Conservation (phyloP, 768 basidiomycete genomes). For the Amanita brunnescens region DNA sequence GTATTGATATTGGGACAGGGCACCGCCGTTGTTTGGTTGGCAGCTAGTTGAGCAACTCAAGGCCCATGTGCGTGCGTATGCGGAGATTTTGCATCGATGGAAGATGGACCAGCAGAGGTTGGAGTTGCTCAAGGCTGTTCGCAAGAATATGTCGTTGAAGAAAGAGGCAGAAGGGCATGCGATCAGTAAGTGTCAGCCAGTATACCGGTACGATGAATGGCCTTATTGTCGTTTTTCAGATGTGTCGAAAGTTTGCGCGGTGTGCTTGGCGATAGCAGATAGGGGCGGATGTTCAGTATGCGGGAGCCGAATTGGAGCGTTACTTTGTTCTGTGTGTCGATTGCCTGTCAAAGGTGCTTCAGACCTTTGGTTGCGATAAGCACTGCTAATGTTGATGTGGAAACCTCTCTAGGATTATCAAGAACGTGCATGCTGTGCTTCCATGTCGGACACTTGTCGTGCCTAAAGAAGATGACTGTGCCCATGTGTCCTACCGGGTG, state of each 20-base stretch:
- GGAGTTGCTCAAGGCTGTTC: constrained; percentile 64
- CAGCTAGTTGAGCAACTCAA: constrained; percentile 34
- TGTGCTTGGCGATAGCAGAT: constrained; percentile 31
- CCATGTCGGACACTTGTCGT: constrained; percentile 59
- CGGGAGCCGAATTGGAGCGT: constrained; percentile 31
- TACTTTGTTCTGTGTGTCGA: constrained; percentile 64
- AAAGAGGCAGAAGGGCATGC: neutral
- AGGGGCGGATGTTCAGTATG: constrained; percentile 34
- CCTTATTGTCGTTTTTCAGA: constrained; percentile 20
- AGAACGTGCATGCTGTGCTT: constrained; percentile 51
- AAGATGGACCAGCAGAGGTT: constrained; percentile 58
- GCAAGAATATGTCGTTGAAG: constrained; percentile 14
- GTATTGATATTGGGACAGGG: constrained; percentile 10
- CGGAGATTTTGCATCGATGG: constrained; percentile 72
- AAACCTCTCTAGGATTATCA: constrained; percentile 40
- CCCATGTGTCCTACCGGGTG: constrained; percentile 59
- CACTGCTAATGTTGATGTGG: neutral
- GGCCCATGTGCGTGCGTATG: constrained; percentile 60
- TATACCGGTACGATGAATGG: neutral
- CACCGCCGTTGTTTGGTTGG: constrained; percentile 24
- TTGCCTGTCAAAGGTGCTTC: constrained; percentile 63
- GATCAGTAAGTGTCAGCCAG: neutral
- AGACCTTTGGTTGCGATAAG: neutral
- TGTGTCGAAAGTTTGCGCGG: constrained; percentile 37
- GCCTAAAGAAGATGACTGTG: constrained; percentile 45